A percentile compares a stretch with the other conserved stretches of the same genome.
These are phyloP conservation scores for Leishmania tropica DNA, from an alignment of 208 protist species.

Conservation along the genomic window DNA sequence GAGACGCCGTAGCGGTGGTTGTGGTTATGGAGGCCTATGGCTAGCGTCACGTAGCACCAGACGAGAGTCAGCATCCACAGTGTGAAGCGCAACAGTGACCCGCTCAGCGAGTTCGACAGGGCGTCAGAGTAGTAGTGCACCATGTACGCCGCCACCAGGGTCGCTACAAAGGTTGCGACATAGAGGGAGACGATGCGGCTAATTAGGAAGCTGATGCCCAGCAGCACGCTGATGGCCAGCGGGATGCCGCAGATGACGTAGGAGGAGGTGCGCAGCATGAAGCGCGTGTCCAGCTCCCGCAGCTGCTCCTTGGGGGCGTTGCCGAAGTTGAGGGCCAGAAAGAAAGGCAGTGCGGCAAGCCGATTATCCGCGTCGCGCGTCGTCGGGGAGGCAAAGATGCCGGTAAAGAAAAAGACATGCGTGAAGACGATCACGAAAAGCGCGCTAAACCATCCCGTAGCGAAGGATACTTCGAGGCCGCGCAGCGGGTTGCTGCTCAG, in stretches of 20 bases:
- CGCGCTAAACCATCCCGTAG: slow-evolving; percentile 62
- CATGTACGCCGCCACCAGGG: slow-evolving; percentile 48
- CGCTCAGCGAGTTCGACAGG: slow-evolving; percentile 45
- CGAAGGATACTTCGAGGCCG: slow-evolving; percentile 59
- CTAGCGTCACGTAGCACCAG: slow-evolving; percentile 65
- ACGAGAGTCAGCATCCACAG: slow-evolving; percentile 57
- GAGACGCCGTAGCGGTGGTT: slow-evolving; percentile 33
- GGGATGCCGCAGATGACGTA: slow-evolving; percentile 61
- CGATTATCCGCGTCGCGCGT: slow-evolving; percentile 21
- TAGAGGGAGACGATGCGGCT: slow-evolving; percentile 58
- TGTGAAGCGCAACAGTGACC: slow-evolving; percentile 44
- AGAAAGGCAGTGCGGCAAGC: slow-evolving; percentile 44
- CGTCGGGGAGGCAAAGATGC: slow-evolving; percentile 34
- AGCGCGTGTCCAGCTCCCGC: slow-evolving; percentile 22
- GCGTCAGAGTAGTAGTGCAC: slow-evolving; percentile 67
- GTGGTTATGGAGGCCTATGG: slow-evolving; percentile 57
- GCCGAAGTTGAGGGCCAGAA: slow-evolving; percentile 49
- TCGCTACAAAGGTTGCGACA: slow-evolving; percentile 31
- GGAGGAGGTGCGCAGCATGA: slow-evolving; percentile 47
- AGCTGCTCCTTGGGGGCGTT: slow-evolving; percentile 11
- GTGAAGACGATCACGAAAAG: slow-evolving; percentile 40
- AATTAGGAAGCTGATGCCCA: slow-evolving; percentile 73
- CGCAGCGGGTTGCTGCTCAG: slow-evolving; percentile 33
- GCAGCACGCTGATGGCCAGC: slow-evolving; percentile 54
- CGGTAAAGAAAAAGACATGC: slow-evolving; percentile 69